These are phyloP conservation scores for Tricholomella constricta DNA, from an alignment of 768 basidiomycete species.

Conservation along the genomic window DNA sequence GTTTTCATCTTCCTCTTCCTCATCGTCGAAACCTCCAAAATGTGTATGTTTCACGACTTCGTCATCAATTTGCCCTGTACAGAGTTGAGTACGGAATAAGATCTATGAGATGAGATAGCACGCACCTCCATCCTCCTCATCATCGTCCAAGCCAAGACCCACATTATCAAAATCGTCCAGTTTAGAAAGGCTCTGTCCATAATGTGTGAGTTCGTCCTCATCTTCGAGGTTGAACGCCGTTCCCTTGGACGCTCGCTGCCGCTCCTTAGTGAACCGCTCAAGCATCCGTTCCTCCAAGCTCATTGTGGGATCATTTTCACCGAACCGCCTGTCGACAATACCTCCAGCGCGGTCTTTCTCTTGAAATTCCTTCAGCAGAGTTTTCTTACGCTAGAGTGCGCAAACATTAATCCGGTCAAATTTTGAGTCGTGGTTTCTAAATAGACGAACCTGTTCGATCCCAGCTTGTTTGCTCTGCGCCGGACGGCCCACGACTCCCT, in stretches of 20 bases:
- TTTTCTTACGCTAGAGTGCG: slow-evolving; percentile 72
- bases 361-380: slow-evolving; percentile 85
- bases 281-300: slow-evolving; percentile 97
- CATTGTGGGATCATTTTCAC: slow-evolving; percentile 91
- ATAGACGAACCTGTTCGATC: slow-evolving; percentile 72
- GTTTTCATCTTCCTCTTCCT: slow-evolving; percentile 56
- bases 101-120: background rate
- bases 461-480: slow-evolving; percentile 90
- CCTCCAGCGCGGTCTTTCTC: slow-evolving; percentile 83
- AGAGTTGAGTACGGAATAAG: slow-evolving; percentile 6
- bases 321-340: slow-evolving; percentile 92
- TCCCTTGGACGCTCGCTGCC: slow-evolving; percentile 77
- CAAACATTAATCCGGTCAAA: slow-evolving; percentile 3
- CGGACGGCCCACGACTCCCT: slow-evolving; percentile 81
- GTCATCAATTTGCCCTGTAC: slow-evolving; percentile 64
- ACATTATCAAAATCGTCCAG: slow-evolving; percentile 82
- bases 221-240: slow-evolving; percentile 88
- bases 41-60: slow-evolving; percentile 69
- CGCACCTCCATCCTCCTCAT: slow-evolving; percentile 53
- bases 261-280: slow-evolving; percentile 91
- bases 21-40: slow-evolving; percentile 87
- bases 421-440: background rate
- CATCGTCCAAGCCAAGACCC: slow-evolving; percentile 59
- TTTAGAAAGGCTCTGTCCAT: slow-evolving; percentile 84
- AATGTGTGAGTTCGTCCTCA: slow-evolving; percentile 89